A percentile compares a stretch with the other conserved stretches of the same genome.
Evolutionary conservation across 2,329 filamentous ascomycete species (phyloP).

Genomic region (Cercospora citrullina): DNA sequence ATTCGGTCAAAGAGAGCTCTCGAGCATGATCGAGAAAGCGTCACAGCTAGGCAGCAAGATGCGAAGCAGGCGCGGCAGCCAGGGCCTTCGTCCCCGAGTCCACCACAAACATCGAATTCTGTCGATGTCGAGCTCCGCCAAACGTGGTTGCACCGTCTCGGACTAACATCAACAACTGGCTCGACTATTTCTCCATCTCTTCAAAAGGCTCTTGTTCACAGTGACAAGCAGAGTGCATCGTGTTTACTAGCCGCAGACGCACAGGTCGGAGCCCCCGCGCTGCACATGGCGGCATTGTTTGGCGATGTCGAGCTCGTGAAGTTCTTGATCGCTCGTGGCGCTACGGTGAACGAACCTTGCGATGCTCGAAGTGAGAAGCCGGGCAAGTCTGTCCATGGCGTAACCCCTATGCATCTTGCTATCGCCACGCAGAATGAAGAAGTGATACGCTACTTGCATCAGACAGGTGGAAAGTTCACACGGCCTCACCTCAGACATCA

Average conservation of each 20-base stretch:
- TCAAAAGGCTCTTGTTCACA: not conserved
- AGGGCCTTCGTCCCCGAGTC: not conserved
- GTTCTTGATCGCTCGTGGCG: not conserved
- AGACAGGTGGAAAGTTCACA: not conserved
- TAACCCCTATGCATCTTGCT: slow-evolving; percentile 11
- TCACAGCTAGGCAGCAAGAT: not conserved
- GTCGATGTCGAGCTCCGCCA: not conserved
- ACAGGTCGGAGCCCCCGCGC: not conserved
- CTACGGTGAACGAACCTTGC: slow-evolving; percentile 3
- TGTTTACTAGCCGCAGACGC: not conserved
- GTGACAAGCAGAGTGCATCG: not conserved
- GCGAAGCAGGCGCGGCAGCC: not conserved
- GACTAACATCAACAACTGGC: not conserved
- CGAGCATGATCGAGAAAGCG: not conserved
- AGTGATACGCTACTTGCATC: slow-evolving; percentile 1
- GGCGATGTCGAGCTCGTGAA: slow-evolving; percentile 4
- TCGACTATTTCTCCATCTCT: not conserved
- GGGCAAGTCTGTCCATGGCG: not conserved
- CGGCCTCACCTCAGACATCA: not conserved
- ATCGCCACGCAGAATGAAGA: not conserved
- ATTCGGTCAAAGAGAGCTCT: not conserved
- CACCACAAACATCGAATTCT: not conserved
- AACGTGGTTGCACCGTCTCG: not conserved
- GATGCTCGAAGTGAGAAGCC: slow-evolving; percentile 2
- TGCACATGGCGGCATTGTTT: slow-evolving; percentile 14